phyloP scores from a whole-genome alignment of 2,329 filamentous ascomycete genomes.

The Bipolaris zeicola region DNA sequence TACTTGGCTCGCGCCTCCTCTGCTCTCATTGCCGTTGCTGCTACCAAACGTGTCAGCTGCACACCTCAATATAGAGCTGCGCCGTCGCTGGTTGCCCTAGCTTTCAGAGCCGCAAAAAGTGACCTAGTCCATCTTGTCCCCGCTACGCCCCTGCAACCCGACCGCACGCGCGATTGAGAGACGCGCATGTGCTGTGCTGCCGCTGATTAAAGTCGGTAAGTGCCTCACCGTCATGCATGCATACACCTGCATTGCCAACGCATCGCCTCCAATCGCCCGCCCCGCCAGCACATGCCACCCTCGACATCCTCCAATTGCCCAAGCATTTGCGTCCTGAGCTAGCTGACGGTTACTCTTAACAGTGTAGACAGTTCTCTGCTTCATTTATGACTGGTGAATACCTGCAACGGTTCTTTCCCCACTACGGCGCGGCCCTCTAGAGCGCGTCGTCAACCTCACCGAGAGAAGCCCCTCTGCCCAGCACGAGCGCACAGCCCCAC shows the following conservation, averaged over 20 bases:
- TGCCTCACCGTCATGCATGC: conserved; percentile 46
- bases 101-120: conserved; percentile 27
- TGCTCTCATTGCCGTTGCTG: conserved; percentile 5
- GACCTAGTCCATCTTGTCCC: conserved; percentile 25
- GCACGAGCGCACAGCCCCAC: conserved; percentile 41
- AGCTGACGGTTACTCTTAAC: conserved; percentile 44
- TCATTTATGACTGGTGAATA: conserved; percentile 42
- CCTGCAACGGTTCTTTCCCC: conserved; percentile 42
- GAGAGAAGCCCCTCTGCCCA: conserved; percentile 17
- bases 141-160: conserved; percentile 31
- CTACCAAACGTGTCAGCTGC: conserved; percentile 35
- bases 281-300: conserved; percentile 47
- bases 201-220: conserved; percentile 48
- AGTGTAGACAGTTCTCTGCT: conserved; percentile 39
- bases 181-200: conserved; percentile 38
- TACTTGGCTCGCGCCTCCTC: conserved; percentile 17
- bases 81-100: conserved; percentile 25
- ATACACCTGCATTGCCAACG: conserved; percentile 52
- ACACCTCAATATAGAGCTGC: conserved; percentile 33
- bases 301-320: conserved; percentile 48
- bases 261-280: conserved; percentile 51
- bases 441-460: conserved; percentile 29
- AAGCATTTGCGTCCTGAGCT: conserved; percentile 36
- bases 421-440: conserved; percentile 46
- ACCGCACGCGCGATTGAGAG: conserved; percentile 36